Base-by-base conservation (phyloP, 768 basidiomycete genomes). In the Lyophyllum semitale region DNA sequence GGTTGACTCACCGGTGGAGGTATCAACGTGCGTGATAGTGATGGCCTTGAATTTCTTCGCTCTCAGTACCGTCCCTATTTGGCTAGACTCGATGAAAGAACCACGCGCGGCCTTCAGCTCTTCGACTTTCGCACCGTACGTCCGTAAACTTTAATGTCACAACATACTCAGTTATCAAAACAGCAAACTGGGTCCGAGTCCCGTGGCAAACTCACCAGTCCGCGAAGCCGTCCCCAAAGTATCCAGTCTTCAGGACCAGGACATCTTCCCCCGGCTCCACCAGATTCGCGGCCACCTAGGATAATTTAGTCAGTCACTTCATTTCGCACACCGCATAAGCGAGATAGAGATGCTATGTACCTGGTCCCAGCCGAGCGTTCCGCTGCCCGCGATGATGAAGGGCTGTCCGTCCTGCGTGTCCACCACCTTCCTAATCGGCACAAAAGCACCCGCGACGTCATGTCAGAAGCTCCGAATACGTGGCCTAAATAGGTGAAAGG, bases 341-440 rank as follows among this genome's bases (percentile, higher is more conserved):
- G n/a, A n/a, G n/a, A n/a, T n/a, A n/a, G n/a, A 9, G n/a, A 38
- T 38, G 17, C 37, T n/a, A 38, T 78, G 55, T 48, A 77, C 86
- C 79, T 87, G 87, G 66, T 95, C 93, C 92, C 93, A 96, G 15
- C 94, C 94, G 27, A 96, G 75, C 2, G 94, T 96, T 23, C 94
- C 94, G 53, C 85, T 88, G 1, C 94, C 94, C 3, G 90, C 84
- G 50, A 96, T 84, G 64, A 97, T 73, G 77, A 97, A 91, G 0
- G 87, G 88, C 66, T 91, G 93, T 7, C 79, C 86, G 26, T 74
- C 71, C 42, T 77, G 76, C 27, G 93, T 84, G 65, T 81, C 84
- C 22, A 95, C 74, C 18, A 95, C 84, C 49, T 87, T 72, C 55
- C 88, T 86, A 57, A 37, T 47, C 47, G n/a, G 20, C 45, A 48